Percentiles rank a stretch among this genome's conserved stretches.
Conservation (phyloP, 1,139 yeast genomes). For the Sugiyamaella grinbergsii region DNA sequence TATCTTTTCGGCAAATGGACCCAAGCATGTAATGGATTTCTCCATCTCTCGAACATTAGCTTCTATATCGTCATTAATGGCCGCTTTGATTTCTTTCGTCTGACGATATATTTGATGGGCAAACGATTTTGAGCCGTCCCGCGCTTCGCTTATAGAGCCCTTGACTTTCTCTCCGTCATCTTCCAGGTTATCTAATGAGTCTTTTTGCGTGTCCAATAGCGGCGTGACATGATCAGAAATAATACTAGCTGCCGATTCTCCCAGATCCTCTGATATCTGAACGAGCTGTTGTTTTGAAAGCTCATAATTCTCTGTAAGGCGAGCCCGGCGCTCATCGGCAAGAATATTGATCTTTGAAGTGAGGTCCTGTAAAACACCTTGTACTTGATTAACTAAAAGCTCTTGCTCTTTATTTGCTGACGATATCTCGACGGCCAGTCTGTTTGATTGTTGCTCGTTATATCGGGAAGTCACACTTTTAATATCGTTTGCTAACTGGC, state of each 20-base stretch:
- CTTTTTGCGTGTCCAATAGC: constrained; percentile 3
- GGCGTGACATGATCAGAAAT: constrained; percentile 7
- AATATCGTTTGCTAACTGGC: constrained; percentile 5
- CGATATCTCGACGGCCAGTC: constrained; percentile 9
- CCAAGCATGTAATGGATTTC: background rate
- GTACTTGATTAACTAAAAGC: constrained; percentile 9
- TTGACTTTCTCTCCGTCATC: background rate
- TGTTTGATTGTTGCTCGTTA: constrained; percentile 7
- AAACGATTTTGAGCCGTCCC: constrained; percentile 9
- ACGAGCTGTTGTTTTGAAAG: constrained; percentile 8
- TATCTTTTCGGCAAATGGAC: constrained; percentile 1
- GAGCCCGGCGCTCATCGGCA: constrained; percentile 13
- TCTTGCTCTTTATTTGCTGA: constrained; percentile 10
- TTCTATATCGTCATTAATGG: background rate
- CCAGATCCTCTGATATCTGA: background rate
- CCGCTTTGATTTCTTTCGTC: constrained; percentile 6
- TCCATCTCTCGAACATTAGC: background rate
- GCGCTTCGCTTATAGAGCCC: constrained; percentile 5
- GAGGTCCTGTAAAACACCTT: constrained; percentile 7
- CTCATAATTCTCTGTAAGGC: constrained; percentile 2
- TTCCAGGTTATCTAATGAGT: background rate
- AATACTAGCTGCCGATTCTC: constrained; percentile 1
- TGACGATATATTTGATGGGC: constrained; percentile 13
- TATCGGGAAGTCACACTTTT: constrained; percentile 5
- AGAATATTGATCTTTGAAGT: constrained; percentile 12